Percentiles rank a stretch among this genome's conserved stretches.
phyloP scores from a whole-genome alignment of 345 rosid species.

The Jatropha curcas region DNA sequence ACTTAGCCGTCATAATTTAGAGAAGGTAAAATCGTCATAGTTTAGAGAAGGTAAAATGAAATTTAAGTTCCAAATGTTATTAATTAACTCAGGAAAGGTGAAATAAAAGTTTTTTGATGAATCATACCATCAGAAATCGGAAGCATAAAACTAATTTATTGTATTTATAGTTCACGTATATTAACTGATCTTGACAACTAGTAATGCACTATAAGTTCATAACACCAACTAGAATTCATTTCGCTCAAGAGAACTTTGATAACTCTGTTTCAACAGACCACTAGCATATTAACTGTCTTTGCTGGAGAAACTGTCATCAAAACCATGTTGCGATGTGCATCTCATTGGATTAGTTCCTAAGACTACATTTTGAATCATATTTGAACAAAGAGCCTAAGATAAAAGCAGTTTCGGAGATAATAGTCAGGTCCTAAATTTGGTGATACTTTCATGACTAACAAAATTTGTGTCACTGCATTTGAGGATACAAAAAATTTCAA shows the following conservation, averaged over 20 bases:
- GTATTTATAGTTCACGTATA: background rate
- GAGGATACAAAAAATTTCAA: background rate
- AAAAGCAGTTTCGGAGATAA: background rate
- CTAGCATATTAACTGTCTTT: background rate
- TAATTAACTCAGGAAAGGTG: too few relatives aligned
- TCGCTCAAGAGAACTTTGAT: background rate
- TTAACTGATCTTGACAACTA: background rate
- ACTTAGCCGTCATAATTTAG: too few relatives aligned
- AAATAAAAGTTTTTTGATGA: background rate
- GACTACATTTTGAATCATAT: background rate
- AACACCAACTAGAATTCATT: background rate
- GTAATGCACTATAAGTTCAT: background rate
- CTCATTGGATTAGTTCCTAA: background rate
- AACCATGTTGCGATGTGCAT: background rate
- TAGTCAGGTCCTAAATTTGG: background rate
- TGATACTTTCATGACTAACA: slow-evolving; percentile 5
- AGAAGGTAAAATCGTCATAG: too few relatives aligned
- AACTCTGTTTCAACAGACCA: background rate
- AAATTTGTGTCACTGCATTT: slow-evolving; percentile 1
- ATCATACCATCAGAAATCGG: background rate
- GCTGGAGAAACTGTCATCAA: background rate
- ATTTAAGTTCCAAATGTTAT: too few relatives aligned
- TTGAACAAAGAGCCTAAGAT: background rate
- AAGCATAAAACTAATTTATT: background rate
- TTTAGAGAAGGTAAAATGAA: too few relatives aligned